Conservation (phyloP, 345 rosid species). For the Salix koriyanagi region DNA sequence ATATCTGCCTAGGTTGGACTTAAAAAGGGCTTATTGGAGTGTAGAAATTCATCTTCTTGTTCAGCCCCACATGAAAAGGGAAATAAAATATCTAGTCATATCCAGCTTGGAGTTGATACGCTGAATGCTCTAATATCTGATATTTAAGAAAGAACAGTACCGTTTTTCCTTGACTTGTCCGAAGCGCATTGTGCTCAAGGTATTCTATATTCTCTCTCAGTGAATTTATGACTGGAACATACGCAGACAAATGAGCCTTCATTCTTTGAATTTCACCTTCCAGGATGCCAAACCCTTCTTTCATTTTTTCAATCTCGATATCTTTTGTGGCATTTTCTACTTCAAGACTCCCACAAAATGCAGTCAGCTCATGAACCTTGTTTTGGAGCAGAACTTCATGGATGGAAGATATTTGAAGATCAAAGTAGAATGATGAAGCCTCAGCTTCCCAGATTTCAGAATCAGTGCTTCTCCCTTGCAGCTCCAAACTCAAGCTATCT, state of each 20-base stretch:
- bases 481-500: conserved; percentile 64
- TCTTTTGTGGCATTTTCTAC: conserved; percentile 25
- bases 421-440: conserved; percentile 84
- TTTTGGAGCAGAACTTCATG: conserved; percentile 61
- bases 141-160: conserved; percentile 24
- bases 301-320: conserved; percentile 18
- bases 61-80: neutral
- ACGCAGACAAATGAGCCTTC: conserved; percentile 28
- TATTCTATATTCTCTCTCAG: conserved; percentile 20
- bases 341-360: conserved; percentile 17
- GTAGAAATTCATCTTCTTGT: neutral
- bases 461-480: conserved; percentile 72
- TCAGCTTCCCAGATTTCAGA: conserved; percentile 87
- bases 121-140: conserved; percentile 4
- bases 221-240: conserved; percentile 22
- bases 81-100: neutral
- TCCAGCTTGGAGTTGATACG: neutral
- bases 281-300: conserved; percentile 14
- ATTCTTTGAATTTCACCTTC: conserved; percentile 24
- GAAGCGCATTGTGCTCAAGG: conserved; percentile 31
- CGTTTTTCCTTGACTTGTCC: conserved; percentile 21
- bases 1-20: neutral
- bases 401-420: conserved; percentile 66
- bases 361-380: conserved; percentile 32
- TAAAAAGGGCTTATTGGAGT: neutral